Evolutionary conservation across 164 flowering plant genomes (phyloP).

Genomic region (Houttuynia cordata): DNA sequence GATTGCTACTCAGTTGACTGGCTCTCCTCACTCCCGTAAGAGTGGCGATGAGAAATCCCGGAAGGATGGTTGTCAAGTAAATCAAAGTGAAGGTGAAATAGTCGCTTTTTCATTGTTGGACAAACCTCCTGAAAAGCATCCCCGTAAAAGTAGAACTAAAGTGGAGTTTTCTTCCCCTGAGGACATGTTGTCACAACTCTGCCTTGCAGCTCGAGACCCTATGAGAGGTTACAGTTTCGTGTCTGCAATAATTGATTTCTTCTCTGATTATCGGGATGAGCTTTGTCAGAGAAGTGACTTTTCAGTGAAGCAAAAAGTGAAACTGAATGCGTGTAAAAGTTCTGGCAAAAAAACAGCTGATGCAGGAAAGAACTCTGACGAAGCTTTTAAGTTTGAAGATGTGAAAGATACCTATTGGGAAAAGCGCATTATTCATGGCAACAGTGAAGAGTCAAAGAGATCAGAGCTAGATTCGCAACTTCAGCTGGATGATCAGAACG

Average conservation of each 20-base stretch:
- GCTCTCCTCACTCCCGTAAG: slow-evolving; percentile 26
- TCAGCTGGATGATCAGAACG: neutral
- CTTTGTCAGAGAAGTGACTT: slow-evolving; percentile 7
- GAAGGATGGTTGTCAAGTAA: slow-evolving; percentile 10
- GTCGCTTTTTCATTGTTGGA: neutral
- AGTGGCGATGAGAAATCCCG: slow-evolving; percentile 6
- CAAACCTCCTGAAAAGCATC: slow-evolving; percentile 7
- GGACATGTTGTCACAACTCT: slow-evolving; percentile 40
- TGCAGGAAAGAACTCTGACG: slow-evolving; percentile 13
- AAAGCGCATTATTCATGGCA: slow-evolving; percentile 25
- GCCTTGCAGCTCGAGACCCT: slow-evolving; percentile 43
- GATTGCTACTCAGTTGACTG: slow-evolving; percentile 55
- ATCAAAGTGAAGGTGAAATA: slow-evolving; percentile 6
- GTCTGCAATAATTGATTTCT: slow-evolving; percentile 19
- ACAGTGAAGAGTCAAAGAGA: slow-evolving; percentile 25
- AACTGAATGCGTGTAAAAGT: slow-evolving; percentile 1
- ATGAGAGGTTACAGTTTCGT: slow-evolving; percentile 17
- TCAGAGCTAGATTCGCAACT: neutral
- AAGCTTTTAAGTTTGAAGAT: slow-evolving; percentile 21
- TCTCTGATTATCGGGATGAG: slow-evolving; percentile 37
- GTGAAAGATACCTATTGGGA: slow-evolving; percentile 37
- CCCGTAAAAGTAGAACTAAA: slow-evolving; percentile 6
- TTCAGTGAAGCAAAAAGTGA: neutral
- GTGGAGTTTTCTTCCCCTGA: slow-evolving; percentile 22
- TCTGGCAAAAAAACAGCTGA: slow-evolving; percentile 6